A percentile compares a stretch with the other conserved stretches of the same genome.
Evolutionary conservation across 1,139 yeast genomes (phyloP).

Genomic region (Taiozyma sp.): DNA sequence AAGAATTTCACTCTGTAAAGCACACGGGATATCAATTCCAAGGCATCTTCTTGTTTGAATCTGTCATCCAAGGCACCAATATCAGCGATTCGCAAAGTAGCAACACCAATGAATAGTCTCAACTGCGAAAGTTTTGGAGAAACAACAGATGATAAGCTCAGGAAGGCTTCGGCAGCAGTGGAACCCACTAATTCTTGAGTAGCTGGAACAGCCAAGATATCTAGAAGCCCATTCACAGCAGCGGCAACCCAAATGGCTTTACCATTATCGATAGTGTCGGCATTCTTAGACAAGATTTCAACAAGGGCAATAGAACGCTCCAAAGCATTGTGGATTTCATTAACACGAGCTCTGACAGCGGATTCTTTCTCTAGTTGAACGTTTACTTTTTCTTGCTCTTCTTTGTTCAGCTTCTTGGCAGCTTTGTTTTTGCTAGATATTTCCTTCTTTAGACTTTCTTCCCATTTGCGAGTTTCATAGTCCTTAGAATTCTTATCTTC

Average conservation of each 20-base stretch:
- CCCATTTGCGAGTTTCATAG: conserved; percentile 88
- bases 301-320: conserved; percentile 50
- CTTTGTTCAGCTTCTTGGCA: conserved; percentile 61
- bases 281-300: conserved; percentile 46
- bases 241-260: conserved; percentile 65
- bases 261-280: conserved; percentile 63
- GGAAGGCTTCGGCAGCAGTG: conserved; percentile 34
- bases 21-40: conserved; percentile 55
- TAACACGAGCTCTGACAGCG: conserved; percentile 45
- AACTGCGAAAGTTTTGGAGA: conserved; percentile 48
- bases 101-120: conserved; percentile 58
- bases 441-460: conserved; percentile 73
- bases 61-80: conserved; percentile 38
- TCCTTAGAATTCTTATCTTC: conserved; percentile 67
- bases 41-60: conserved; percentile 46
- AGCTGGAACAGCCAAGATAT: conserved; percentile 33
- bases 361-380: conserved; percentile 62
- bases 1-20: conserved; percentile 73
- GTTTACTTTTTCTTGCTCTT: conserved; percentile 60
- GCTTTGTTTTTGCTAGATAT: conserved; percentile 50
- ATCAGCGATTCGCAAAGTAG: conserved; percentile 52
- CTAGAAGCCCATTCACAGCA: conserved; percentile 45
- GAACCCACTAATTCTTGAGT: conserved; percentile 38
- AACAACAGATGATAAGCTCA: conserved; percentile 38
- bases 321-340: conserved; percentile 33